phyloP scores from a whole-genome alignment of 78 protist species.

The Parvularia atlantis region DNA sequence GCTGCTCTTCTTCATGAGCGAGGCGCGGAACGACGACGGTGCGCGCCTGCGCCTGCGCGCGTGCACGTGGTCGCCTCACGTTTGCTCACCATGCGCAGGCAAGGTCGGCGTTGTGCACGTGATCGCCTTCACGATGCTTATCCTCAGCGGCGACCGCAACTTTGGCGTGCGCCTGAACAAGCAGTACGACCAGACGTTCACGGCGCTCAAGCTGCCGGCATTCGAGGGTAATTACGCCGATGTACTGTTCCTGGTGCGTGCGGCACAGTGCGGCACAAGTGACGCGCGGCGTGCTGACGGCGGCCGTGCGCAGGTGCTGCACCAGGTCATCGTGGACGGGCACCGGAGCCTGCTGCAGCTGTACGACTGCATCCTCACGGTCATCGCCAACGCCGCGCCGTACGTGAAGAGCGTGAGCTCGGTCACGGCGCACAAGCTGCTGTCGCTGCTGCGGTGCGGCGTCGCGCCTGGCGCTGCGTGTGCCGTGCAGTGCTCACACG shows the following conservation, averaged over 20 bases:
- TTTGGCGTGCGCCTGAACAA: constrained; percentile 36
- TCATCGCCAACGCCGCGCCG: constrained; percentile 37
- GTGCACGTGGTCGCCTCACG: no score
- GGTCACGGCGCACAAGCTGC: constrained; percentile 19
- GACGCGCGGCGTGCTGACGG: not conserved
- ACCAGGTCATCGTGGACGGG: constrained; percentile 6
- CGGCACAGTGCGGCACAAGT: not conserved
- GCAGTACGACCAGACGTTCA: not conserved
- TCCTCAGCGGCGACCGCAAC: constrained; percentile 29
- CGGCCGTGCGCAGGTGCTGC: not conserved
- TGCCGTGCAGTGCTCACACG: no score
- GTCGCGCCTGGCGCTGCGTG: no score
- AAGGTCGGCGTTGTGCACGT: constrained; percentile 13
- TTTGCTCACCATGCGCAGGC: no score
- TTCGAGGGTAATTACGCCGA: constrained; percentile 33
- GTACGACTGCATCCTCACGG: constrained; percentile 17
- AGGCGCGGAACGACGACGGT: not conserved
- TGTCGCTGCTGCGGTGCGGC: constrained; percentile 21
- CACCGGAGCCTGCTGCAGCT: not conserved
- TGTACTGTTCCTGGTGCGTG: constrained; percentile 9
- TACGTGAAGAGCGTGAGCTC: constrained; percentile 18
- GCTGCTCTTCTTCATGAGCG: not conserved
- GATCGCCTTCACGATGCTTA: not conserved
- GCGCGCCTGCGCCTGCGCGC: no score
- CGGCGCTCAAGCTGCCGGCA: not conserved